Evolutionary conservation across 441 rosid genomes (phyloP).

Genomic region (Syzygium syzygioides): DNA sequence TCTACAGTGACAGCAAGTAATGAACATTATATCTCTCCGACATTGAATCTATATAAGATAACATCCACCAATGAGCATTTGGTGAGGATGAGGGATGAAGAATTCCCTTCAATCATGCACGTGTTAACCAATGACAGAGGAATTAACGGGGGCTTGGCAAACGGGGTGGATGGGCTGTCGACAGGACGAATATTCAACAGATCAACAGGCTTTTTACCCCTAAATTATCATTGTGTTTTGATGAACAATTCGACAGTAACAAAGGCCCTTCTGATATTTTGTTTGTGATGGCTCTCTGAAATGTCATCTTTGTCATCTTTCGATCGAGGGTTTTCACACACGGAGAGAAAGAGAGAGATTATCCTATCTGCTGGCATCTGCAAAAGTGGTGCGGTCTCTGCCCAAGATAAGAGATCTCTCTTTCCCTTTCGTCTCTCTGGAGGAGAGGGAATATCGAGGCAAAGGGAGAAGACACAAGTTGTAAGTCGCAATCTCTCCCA

Average conservation of each 20-base stretch:
- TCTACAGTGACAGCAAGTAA: neutral
- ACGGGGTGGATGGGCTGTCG: neutral
- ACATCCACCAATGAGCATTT: neutral
- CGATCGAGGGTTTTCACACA: neutral
- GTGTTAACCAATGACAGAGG: neutral
- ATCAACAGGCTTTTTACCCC: neutral
- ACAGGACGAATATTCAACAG: neutral
- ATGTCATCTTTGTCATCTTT: neutral
- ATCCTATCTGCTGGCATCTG: neutral
- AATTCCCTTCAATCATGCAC: neutral
- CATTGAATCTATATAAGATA: neutral
- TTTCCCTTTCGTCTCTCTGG: neutral
- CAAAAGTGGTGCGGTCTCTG: neutral
- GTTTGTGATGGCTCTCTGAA: neutral
- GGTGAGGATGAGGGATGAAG: neutral
- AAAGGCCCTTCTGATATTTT: neutral
- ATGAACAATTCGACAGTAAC: neutral
- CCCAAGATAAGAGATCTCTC: neutral
- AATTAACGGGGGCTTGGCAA: neutral
- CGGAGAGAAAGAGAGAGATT: neutral
- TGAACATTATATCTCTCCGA: neutral
- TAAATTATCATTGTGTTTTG: neutral
- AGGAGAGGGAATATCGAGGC: neutral
- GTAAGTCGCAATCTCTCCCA: neutral
- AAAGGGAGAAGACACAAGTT: neutral